Conservation (phyloP, 2,329 filamentous ascomycete species). For the Colletotrichum viniferum region DNA sequence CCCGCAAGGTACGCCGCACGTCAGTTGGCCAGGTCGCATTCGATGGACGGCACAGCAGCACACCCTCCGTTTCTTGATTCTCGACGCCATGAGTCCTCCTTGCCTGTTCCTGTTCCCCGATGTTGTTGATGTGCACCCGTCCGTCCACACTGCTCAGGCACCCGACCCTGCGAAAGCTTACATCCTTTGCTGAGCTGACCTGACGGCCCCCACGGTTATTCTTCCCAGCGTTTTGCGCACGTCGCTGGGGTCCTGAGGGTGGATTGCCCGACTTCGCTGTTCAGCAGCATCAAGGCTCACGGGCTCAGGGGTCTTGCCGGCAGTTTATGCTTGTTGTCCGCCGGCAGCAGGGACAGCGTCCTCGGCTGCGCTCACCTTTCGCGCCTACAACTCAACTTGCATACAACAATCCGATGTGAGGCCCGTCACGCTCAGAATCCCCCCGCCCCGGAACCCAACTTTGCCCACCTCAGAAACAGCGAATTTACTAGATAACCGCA, state of each 20-base stretch:
- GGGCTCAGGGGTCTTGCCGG: constrained; percentile 11
- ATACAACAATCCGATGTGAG: constrained; percentile 1
- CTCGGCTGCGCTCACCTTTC: constrained; percentile 1
- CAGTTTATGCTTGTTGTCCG: constrained; percentile 1
- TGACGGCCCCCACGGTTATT: not conserved
- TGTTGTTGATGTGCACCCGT: not conserved
- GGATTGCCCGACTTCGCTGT: not conserved
- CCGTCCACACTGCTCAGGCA: not conserved
- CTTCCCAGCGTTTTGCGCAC: not conserved
- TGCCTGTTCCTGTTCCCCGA: not conserved
- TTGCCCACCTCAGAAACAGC: not conserved
- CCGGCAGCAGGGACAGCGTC: not conserved
- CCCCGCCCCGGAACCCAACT: not conserved
- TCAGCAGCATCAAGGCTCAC: not conserved
- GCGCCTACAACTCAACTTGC: not conserved
- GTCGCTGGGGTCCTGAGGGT: not conserved
- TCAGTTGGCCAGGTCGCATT: not conserved
- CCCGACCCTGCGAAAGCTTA: not conserved
- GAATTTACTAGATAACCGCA: not conserved
- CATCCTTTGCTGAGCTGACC: not conserved
- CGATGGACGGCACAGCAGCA: not conserved
- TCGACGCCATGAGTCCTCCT: not conserved
- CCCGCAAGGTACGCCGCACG: not conserved
- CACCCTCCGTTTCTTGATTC: not conserved
- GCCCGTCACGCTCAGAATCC: not conserved